Base-by-base conservation (phyloP, 2,329 filamentous ascomycete genomes). In the Aspergillus sp. region DNA sequence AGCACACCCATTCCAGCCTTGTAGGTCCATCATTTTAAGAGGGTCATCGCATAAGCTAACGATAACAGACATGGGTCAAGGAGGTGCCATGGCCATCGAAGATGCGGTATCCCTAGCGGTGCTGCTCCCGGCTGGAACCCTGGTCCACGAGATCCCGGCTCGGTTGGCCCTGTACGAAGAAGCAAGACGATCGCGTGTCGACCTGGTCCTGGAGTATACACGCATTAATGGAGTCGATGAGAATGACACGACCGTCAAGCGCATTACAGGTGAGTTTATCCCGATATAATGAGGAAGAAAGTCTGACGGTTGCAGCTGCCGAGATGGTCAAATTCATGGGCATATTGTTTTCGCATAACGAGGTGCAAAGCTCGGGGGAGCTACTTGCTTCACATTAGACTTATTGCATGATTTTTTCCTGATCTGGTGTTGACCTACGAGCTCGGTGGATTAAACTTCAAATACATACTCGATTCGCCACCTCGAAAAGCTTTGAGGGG, bases 1-100 rank as follows among this genome's bases (percentile, higher is more conserved):
- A 0, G 88, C 87, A 0, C 88, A 90, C 69, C 86, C 88, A 0
- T 89, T 90, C 63, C 78, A 86, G 0, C 88, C 86, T 49, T 70
- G 69, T 71, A 54, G 54, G 53, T 54, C 11, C 1, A 2, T 6
- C 8, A 10, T 6, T n/a, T 10, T 10, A 13, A 8, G 1, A 8
- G 21, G 7, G 11, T 3, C 30, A 13, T 7, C 19, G 32, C 15
- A 3, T 23, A 7, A 41, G 3, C 41, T 57, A 60, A 44, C 47
- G 17, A 27, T 39, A 19, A 11, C 48, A 70, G 69, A 68, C 36
- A 68, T 72, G 63, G 71, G 71, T 2, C 71, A 75, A 50, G 72
- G 71, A 38, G 72, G 67, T 4, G 68, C 68, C 1, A 73, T 73
- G 71, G 72, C 71, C 5, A 69, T 75, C 11, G 72, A 75, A 59